Conservation (phyloP, 768 basidiomycete genomes). For the Udeniomyces megalosporus region DNA sequence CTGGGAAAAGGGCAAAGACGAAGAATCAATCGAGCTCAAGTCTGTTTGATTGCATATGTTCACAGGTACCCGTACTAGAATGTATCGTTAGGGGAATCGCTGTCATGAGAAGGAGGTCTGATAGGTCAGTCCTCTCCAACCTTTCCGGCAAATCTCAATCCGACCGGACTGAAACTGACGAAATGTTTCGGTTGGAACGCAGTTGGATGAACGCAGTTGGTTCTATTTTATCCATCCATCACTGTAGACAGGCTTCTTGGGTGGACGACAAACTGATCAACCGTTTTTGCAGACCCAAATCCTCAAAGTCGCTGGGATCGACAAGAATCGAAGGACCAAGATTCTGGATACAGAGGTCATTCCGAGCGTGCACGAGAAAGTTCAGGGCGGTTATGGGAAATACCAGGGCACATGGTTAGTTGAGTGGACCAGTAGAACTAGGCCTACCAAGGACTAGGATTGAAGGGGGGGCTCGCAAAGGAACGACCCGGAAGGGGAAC, state of each 20-base stretch:
- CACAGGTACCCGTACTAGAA: constrained; percentile 63
- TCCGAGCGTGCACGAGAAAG: constrained; percentile 67
- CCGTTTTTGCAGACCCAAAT: constrained; percentile 52
- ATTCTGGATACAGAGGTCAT: constrained; percentile 87
- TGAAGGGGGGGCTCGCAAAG: too few species aligned
- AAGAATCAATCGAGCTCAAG: not conserved
- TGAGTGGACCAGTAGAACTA: not conserved
- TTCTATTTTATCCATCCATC: not conserved
- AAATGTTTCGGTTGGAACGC: not conserved
- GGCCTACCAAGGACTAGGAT: too few species aligned
- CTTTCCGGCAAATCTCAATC: too few species aligned
- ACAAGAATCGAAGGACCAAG: constrained; percentile 91
- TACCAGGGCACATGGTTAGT: constrained; percentile 96
- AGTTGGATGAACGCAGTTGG: not conserved
- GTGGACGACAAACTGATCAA: too few species aligned
- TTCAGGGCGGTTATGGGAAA: constrained; percentile 97
- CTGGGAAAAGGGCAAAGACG: not conserved
- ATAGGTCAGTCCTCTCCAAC: constrained; percentile 49
- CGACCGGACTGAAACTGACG: too few species aligned
- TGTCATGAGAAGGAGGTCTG: constrained; percentile 87
- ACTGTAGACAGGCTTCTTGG: not conserved
- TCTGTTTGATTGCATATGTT: not conserved
- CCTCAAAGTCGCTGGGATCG: constrained; percentile 93
- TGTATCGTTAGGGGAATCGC: constrained; percentile 97
- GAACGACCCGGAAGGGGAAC: too few species aligned